Evolutionary conservation across 2,329 filamentous ascomycete genomes (phyloP).

Genomic region (Colletotrichum lini): DNA sequence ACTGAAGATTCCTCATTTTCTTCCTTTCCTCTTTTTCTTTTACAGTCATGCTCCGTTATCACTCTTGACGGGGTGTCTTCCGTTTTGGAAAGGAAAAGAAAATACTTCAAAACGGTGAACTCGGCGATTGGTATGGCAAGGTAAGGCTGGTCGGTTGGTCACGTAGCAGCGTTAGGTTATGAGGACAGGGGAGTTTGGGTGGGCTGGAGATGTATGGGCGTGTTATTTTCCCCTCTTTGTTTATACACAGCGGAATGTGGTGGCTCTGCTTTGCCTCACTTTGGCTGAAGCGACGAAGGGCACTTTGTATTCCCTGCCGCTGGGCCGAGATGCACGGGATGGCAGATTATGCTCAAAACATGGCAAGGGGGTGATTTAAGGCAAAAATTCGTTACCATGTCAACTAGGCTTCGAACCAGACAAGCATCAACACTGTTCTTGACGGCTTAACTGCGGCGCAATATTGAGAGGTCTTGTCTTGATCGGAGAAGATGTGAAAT

Average conservation of each 20-base stretch:
- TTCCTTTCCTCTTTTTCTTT: too few species aligned
- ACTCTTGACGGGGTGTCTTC: constrained; percentile 17
- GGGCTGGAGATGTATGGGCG: constrained; percentile 24
- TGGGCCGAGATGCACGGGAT: constrained; percentile 15
- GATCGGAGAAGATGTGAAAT: constrained; percentile 10
- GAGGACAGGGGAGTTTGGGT: constrained; percentile 37
- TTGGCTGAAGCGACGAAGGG: constrained; percentile 3
- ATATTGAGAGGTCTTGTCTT: constrained; percentile 10
- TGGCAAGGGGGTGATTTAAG: constrained; percentile 22
- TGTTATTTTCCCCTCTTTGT: constrained; percentile 15
- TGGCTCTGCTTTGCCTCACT: constrained; percentile 13
- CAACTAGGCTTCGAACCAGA: constrained; percentile 18
- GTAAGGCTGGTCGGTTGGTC: constrained; percentile 19
- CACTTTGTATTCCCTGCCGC: constrained; percentile 20
- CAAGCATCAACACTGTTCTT: constrained; percentile 24
- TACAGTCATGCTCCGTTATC: constrained; percentile 14
- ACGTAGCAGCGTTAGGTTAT: constrained; percentile 34
- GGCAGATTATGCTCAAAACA: constrained; percentile 24
- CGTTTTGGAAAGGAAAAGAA: constrained; percentile 26
- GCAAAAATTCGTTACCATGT: constrained; percentile 19
- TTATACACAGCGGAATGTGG: constrained; percentile 9
- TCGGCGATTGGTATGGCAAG: constrained; percentile 29
- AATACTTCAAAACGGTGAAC: constrained; percentile 31
- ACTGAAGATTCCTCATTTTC: constrained; percentile 56
- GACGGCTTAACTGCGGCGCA: constrained; percentile 24